Percentiles rank a stretch among this genome's conserved stretches.
phyloP scores from a whole-genome alignment of 257 asterid species.

The Cruciata laevipes region DNA sequence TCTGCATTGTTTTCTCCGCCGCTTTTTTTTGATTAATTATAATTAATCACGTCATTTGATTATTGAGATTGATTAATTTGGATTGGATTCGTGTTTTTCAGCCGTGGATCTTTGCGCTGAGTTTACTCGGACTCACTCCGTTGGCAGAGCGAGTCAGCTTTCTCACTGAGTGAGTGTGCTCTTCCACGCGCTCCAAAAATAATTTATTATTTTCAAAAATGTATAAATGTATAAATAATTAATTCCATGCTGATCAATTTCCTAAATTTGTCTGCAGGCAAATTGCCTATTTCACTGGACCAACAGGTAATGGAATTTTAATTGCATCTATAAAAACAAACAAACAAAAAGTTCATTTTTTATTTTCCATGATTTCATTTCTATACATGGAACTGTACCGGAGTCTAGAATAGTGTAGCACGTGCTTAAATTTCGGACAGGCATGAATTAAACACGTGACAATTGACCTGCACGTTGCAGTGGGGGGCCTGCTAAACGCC shows the following conservation, averaged over 20 bases:
- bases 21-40: neutral
- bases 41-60: neutral
- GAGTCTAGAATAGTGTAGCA: neutral
- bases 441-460: neutral
- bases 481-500: conserved; percentile 44
- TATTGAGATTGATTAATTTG: neutral
- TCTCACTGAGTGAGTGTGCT: conserved; percentile 36
- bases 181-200: neutral
- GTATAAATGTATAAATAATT: too few species aligned
- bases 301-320: conserved; percentile 27
- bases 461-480: conserved; percentile 20
- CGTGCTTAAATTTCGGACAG: neutral
- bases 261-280: conserved; percentile 23
- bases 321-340: neutral
- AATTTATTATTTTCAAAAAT: neutral
- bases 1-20: neutral
- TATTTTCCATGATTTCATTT: neutral
- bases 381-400: neutral
- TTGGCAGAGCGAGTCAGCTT: conserved; percentile 46
- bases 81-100: conserved; percentile 7
- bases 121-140: conserved; percentile 39
- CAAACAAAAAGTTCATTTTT: neutral
- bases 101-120: conserved; percentile 39
- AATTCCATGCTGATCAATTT: neutral
- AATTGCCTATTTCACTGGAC: conserved; percentile 39